Evolutionary conservation across 2,329 filamentous ascomycete species (phyloP).

Genomic region (Diaporthe ilicicola): DNA sequence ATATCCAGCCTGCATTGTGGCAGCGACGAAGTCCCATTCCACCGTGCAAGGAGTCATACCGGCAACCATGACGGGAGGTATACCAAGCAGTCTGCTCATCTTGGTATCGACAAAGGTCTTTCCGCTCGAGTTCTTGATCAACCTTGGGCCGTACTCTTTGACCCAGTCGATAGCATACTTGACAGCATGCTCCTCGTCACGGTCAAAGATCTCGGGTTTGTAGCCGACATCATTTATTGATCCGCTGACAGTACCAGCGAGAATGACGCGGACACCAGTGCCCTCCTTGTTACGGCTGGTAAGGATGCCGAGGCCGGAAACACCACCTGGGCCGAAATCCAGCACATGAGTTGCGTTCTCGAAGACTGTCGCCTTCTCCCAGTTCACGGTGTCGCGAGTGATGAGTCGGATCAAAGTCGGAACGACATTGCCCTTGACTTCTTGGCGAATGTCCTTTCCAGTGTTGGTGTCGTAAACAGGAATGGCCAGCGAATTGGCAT

Average conservation of each 20-base stretch:
- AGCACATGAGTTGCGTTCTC: constrained; percentile 90
- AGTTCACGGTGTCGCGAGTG: constrained; percentile 91
- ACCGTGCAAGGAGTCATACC: constrained; percentile 95
- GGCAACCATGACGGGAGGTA: constrained; percentile 88
- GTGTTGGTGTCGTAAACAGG: constrained; percentile 91
- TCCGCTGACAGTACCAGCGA: constrained; percentile 92
- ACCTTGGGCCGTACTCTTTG: constrained; percentile 91
- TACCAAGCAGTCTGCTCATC: constrained; percentile 86
- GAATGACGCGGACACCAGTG: constrained; percentile 93
- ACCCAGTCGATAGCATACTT: constrained; percentile 98
- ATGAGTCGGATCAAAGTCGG: constrained; percentile 91
- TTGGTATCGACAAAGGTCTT: constrained; percentile 96
- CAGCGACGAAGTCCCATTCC: constrained; percentile 89
- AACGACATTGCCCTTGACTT: constrained; percentile 80
- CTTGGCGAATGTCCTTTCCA: constrained; percentile 80
- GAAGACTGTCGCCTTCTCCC: constrained; percentile 95
- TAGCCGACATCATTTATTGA: constrained; percentile 92
- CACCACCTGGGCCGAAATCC: constrained; percentile 96
- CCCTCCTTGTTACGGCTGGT: constrained; percentile 99
- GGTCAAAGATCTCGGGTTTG: constrained; percentile 97
- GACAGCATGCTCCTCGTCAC: constrained; percentile 92
- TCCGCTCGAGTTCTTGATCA: constrained; percentile 88
- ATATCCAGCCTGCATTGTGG: constrained; percentile 95
- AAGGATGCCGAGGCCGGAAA: constrained; percentile 93
- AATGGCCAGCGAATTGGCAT: constrained; percentile 77